phyloP scores from a whole-genome alignment of 208 protist genomes.

The Acanthamoeba royreba region DNA sequence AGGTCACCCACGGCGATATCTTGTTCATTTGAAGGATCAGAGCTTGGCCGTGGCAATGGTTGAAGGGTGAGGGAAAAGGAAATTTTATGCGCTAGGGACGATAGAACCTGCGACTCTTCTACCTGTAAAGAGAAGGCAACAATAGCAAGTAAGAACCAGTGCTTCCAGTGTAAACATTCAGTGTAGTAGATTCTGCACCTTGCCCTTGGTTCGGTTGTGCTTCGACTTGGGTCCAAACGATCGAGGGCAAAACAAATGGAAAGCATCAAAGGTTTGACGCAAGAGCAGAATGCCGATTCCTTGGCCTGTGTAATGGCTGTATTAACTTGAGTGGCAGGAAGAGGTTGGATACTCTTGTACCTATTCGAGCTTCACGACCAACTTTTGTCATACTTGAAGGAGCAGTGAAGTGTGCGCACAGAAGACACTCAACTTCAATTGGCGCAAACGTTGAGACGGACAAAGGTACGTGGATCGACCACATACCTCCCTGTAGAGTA shows the following conservation, averaged over 20 bases:
- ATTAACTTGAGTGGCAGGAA: not conserved
- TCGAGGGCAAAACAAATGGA: not conserved
- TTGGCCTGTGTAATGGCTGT: not conserved
- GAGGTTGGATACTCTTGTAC: too few relatives aligned
- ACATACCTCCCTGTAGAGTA: not conserved
- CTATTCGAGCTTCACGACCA: not conserved
- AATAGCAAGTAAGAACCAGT: too few relatives aligned
- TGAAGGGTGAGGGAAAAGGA: not conserved
- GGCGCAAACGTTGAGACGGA: not conserved
- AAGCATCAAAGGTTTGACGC: not conserved
- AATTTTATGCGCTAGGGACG: not conserved
- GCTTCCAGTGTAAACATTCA: too few relatives aligned
- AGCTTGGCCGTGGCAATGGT: not conserved
- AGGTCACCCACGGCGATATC: not conserved
- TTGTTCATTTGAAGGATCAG: not conserved
- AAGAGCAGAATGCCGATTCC: not conserved
- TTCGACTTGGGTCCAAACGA: not conserved
- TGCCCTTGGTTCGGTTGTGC: not conserved
- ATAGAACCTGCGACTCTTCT: not conserved
- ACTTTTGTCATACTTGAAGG: not conserved
- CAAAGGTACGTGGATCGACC: not conserved
- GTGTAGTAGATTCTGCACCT: too few relatives aligned
- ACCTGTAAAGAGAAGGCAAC: not conserved
- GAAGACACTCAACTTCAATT: not conserved
- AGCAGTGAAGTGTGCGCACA: not conserved